Conservation (phyloP, 2,329 filamentous ascomycete species). For the Cytospora piceae region DNA sequence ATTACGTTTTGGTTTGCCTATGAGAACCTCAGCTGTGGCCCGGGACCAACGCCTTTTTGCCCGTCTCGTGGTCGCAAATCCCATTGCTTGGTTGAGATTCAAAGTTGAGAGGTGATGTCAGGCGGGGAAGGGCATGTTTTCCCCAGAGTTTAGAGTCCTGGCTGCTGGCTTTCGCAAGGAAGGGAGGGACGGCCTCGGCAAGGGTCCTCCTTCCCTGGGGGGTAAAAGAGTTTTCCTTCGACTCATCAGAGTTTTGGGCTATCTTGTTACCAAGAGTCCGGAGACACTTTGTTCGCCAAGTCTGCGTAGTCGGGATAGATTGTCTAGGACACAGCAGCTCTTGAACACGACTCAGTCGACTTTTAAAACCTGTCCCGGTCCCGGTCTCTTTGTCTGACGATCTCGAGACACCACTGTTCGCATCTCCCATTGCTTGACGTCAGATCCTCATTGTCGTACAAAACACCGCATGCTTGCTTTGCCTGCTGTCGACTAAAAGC, state of each 20-base stretch:
- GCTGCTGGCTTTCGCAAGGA: neutral
- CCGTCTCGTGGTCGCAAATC: conserved; percentile 17
- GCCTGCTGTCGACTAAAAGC: neutral
- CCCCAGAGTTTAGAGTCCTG: conserved; percentile 19
- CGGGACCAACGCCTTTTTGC: conserved; percentile 14
- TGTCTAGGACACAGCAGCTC: conserved; percentile 13
- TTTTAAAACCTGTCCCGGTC: conserved; percentile 18
- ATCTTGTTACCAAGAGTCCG: conserved; percentile 8
- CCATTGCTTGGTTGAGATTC: conserved; percentile 1
- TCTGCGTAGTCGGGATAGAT: conserved; percentile 17
- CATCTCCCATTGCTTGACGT: conserved; percentile 14
- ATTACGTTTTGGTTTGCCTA: conserved; percentile 36
- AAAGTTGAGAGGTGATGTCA: conserved; percentile 15
- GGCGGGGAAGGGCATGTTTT: conserved; percentile 12
- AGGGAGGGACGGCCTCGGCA: neutral
- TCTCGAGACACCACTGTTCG: conserved; percentile 14
- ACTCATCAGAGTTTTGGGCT: conserved; percentile 20
- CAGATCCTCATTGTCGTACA: conserved; percentile 1
- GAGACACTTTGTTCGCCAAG: conserved; percentile 20
- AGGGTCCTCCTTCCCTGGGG: conserved; percentile 6
- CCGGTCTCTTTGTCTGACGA: conserved; percentile 4
- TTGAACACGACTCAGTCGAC: conserved; percentile 20
- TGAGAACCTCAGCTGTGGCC: conserved; percentile 16
- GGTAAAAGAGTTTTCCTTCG: neutral
- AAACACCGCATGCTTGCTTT: conserved; percentile 16